Conservation (phyloP, 257 asterid species). For the Solanum phureja region DNA sequence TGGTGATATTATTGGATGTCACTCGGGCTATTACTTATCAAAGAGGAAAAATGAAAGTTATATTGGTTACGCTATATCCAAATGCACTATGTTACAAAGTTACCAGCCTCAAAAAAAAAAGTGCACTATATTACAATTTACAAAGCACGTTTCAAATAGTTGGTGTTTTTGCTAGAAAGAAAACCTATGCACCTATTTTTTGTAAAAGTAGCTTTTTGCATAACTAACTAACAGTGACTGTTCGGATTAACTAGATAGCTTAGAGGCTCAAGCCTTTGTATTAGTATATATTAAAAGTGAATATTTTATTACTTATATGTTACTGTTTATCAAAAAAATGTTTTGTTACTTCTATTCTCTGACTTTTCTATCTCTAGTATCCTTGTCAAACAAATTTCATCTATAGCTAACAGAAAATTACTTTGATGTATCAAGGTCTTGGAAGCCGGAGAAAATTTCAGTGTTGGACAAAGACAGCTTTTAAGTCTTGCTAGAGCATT, state of each 20-base stretch:
- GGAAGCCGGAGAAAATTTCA: constrained; percentile 95
- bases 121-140: neutral
- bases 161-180: neutral
- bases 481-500: constrained; percentile 90
- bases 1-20: neutral
- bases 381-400: neutral
- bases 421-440: constrained; percentile 49
- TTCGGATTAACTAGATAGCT: neutral
- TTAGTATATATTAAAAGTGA: neutral
- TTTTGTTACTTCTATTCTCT: neutral
- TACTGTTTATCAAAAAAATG: neutral
- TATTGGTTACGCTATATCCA: neutral
- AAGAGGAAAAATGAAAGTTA: neutral
- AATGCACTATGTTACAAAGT: neutral
- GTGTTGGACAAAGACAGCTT: constrained; percentile 94
- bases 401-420: neutral
- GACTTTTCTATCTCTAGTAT: neutral
- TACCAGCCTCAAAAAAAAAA: neutral
- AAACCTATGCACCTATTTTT: neutral
- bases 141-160: neutral
- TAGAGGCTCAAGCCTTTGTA: neutral
- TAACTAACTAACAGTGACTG: neutral
- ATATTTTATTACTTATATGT: neutral
- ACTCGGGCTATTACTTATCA: neutral
- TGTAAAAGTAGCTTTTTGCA: neutral